Evolutionary conservation across 1,284 basidiomycete species (phyloP).

Genomic region (Apiotrichum mycotoxinovorans): DNA sequence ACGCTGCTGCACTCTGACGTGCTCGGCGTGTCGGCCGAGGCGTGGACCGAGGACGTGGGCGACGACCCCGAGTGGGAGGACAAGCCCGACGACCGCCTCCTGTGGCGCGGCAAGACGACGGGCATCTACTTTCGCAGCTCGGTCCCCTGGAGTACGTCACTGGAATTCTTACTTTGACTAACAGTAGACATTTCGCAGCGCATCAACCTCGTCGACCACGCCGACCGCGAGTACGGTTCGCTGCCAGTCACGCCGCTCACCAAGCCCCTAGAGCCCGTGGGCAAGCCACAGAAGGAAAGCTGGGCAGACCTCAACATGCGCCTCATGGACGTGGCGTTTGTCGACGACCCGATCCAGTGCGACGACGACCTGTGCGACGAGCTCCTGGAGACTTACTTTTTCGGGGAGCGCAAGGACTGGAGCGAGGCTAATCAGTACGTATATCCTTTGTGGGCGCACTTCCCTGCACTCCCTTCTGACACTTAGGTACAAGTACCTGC

Average conservation of each 20-base stretch:
- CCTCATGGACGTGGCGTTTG: slow-evolving; percentile 46
- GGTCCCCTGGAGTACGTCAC: slow-evolving; percentile 53
- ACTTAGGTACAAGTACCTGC: slow-evolving; percentile 41
- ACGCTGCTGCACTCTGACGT: slow-evolving; percentile 61
- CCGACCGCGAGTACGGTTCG: slow-evolving; percentile 48
- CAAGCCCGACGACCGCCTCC: slow-evolving; percentile 57
- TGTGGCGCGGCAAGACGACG: slow-evolving; percentile 66
- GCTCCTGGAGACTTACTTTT: slow-evolving; percentile 55
- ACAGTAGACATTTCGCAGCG: slow-evolving; percentile 53
- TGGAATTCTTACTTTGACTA: too few relatives aligned
- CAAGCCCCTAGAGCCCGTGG: slow-evolving; percentile 48
- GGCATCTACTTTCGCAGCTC: slow-evolving; percentile 57
- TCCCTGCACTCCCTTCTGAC: slow-evolving; percentile 57
- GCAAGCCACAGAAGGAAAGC: slow-evolving; percentile 38
- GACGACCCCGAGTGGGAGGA: slow-evolving; percentile 59
- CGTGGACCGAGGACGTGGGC: slow-evolving; percentile 47
- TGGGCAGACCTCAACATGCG: slow-evolving; percentile 53
- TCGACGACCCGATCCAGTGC: slow-evolving; percentile 53
- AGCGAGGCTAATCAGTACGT: slow-evolving; percentile 54
- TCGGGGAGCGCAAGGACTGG: slow-evolving; percentile 52
- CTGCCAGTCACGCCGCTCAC: slow-evolving; percentile 44
- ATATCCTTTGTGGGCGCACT: slow-evolving; percentile 56
- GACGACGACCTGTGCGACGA: slow-evolving; percentile 51
- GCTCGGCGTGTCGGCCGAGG: slow-evolving; percentile 55
- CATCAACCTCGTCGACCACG: slow-evolving; percentile 45